Base-by-base conservation (phyloP, 306 rosid genomes). In the Acacia melanoxylon region DNA sequence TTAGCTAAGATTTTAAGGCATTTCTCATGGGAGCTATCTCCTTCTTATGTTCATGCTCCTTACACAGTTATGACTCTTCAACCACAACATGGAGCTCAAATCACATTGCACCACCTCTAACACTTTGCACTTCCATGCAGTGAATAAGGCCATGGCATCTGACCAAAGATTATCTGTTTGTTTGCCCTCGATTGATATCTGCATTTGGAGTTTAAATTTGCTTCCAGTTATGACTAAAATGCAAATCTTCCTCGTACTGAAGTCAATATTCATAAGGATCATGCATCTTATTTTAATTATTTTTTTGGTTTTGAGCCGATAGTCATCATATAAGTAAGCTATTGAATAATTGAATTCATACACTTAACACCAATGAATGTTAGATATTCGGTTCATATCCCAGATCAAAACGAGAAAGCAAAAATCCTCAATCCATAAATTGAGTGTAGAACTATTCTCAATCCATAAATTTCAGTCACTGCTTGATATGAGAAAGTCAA, bases 1-100 rank as follows among this genome's bases (percentile, higher is more conserved):
- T 29, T 85, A 77, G 86, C 85, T 25, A 85, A 37, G 81, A 84
- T 87, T 78, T 87, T 89, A 66, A 83, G 86, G 29, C 66, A 81
- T 58, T 87, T 89, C 88, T 83, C 88, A 49, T 83, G 85, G 48
- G 77, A 85, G 83, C 76, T 89, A 20, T 85, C 90, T 37, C 86
- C 88, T 79, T 87, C 90, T 45, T 87, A 81, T 76, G 70, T 82
- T 76, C 89, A 83, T 77, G 91, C 91, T 77, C 91, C 91, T 31
- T 77, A 58, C 11, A 85, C 87, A 25, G 87, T 81, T 35, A 76
- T 86, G 77, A 87, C 88, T 79, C 89, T 87, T 80, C 88, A 85
- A 79, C 92, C 89, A 76, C 92, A 89, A 31, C 89, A 87, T 68
- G 88, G 91, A 82, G 89, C 92, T 59, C 89, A 83, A 46, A 76